Percentiles rank a stretch among this genome's conserved stretches.
These are phyloP conservation scores for Mycena venus DNA, from an alignment of 768 basidiomycete genomes.

Conservation along the genomic window DNA sequence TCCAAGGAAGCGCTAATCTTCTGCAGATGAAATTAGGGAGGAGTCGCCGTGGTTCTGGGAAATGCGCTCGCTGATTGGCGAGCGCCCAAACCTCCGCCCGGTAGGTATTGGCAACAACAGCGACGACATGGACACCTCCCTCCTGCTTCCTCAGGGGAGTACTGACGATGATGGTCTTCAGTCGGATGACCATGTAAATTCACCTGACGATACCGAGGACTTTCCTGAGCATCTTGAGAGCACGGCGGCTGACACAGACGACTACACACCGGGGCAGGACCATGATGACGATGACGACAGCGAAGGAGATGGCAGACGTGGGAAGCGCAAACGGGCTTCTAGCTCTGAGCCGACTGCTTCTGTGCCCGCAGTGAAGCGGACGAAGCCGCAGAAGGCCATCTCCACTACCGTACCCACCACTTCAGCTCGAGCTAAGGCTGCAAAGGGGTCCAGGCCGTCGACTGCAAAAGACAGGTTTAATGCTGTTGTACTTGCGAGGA, in stretches of 20 bases:
- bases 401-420: background rate
- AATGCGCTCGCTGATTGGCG: conserved; percentile 24
- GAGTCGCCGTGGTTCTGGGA: conserved; percentile 5
- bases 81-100: conserved; percentile 34
- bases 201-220: background rate
- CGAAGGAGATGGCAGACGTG: background rate
- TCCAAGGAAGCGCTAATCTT: too few species aligned
- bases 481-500: background rate
- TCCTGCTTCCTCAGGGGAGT: background rate
- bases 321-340: background rate
- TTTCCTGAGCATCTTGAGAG: background rate
- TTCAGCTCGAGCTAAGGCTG: too few species aligned
- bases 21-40: background rate
- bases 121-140: background rate
- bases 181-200: background rate
- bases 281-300: too few species aligned
- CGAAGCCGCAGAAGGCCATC: background rate
- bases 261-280: too few species aligned
- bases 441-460: background rate
- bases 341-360: background rate
- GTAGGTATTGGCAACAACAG: background rate
- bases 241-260: too few species aligned
- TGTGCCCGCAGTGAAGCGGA: background rate
- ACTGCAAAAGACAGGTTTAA: background rate
- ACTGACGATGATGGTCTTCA: too few species aligned